phyloP scores from a whole-genome alignment of 2,329 filamentous ascomycete genomes.

The Talaromyces albobiverticillius region DNA sequence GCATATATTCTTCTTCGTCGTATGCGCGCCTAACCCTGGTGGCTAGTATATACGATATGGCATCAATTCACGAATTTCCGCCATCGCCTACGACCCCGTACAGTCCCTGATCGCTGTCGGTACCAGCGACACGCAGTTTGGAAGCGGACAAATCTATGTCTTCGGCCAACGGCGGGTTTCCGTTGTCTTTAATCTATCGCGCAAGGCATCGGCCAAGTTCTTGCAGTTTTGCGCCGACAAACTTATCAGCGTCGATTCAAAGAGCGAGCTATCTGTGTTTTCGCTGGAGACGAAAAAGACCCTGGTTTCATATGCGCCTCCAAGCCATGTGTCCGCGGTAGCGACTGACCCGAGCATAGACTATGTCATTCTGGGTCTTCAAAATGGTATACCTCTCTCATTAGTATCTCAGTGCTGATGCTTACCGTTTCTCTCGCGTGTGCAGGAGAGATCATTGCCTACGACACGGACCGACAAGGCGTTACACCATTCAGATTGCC shows the following conservation, averaged over 20 bases:
- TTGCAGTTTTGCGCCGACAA: slow-evolving; percentile 85
- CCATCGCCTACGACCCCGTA: slow-evolving; percentile 85
- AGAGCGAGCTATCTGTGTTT: slow-evolving; percentile 82
- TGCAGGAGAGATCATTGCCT: slow-evolving; percentile 77
- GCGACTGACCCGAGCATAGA: slow-evolving; percentile 87
- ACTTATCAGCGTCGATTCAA: slow-evolving; percentile 78
- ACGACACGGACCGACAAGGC: slow-evolving; percentile 80
- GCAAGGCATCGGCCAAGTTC: slow-evolving; percentile 70
- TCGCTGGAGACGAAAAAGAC: slow-evolving; percentile 69
- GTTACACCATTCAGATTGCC: slow-evolving; percentile 77
- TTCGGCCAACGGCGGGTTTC: slow-evolving; percentile 79
- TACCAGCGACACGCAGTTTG: slow-evolving; percentile 82
- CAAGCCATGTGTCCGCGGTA: slow-evolving; percentile 70
- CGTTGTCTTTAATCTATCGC: slow-evolving; percentile 67
- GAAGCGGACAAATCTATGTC: slow-evolving; percentile 82
- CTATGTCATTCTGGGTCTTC: slow-evolving; percentile 82
- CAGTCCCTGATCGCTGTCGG: slow-evolving; percentile 92
- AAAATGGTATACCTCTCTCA: slow-evolving; percentile 53
- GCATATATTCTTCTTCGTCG: not conserved
- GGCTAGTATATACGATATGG: slow-evolving; percentile 68
- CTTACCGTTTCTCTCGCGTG: not conserved
- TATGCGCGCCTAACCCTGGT: not conserved
- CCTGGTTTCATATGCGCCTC: slow-evolving; percentile 68
- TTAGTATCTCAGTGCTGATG: not conserved
- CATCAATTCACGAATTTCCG: slow-evolving; percentile 72